Evolutionary conservation across 2,329 filamentous ascomycete genomes (phyloP).

Genomic region (Acephala macrosclerotiorum): DNA sequence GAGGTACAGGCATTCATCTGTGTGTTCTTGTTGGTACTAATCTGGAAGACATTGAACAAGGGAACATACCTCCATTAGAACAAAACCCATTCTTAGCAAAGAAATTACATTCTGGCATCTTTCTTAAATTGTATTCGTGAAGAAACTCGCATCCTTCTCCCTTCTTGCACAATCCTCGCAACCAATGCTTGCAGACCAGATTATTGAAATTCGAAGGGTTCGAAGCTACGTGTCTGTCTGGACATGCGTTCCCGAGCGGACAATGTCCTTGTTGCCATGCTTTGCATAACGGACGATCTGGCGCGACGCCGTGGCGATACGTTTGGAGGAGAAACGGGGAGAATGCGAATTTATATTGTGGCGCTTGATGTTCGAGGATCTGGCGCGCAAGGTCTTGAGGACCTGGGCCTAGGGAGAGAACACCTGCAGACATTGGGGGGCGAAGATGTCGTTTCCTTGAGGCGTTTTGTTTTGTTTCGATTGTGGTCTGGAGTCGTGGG

Average conservation of each 20-base stretch:
- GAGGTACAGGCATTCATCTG: conserved; percentile 91
- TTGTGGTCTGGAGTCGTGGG: background rate
- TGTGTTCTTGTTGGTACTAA: conserved; percentile 16
- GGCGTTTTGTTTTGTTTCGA: background rate
- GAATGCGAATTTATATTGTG: conserved; percentile 79
- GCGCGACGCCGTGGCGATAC: conserved; percentile 83
- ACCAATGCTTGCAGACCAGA: conserved; percentile 98
- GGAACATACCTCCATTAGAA: conserved; percentile 71
- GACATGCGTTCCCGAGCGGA: conserved; percentile 82
- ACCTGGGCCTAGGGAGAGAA: conserved; percentile 37
- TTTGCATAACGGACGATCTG: conserved; percentile 82
- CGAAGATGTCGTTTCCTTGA: conserved; percentile 4
- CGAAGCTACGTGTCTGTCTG: conserved; percentile 75
- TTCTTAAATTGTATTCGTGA: conserved; percentile 97
- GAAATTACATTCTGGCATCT: conserved; percentile 99
- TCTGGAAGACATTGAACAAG: background rate
- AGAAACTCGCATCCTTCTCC: conserved; percentile 96
- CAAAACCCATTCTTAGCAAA: conserved; percentile 94
- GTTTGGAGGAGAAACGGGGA: conserved; percentile 83
- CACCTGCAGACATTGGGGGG: conserved; percentile 24
- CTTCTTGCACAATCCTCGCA: conserved; percentile 97
- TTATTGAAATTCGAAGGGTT: conserved; percentile 68
- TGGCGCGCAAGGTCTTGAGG: conserved; percentile 42
- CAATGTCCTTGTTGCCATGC: conserved; percentile 88
- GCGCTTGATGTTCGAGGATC: conserved; percentile 64